These are phyloP conservation scores for Verbascum thapsus DNA, from an alignment of 257 asterid genomes.

Conservation along the genomic window DNA sequence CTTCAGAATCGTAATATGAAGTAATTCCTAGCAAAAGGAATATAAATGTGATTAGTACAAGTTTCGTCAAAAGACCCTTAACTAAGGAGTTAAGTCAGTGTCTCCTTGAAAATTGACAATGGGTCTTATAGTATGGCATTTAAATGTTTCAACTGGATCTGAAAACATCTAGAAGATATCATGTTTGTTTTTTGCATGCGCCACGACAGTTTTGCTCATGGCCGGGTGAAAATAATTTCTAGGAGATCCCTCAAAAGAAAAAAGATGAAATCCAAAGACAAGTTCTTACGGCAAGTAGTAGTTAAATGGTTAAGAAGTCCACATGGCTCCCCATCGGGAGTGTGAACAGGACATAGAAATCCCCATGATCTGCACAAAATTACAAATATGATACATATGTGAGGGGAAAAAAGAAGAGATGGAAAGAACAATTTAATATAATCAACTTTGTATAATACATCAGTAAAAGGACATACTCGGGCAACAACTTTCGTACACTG, in stretches of 20 bases:
- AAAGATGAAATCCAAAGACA: slow-evolving; percentile 5
- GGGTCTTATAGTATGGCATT: background rate
- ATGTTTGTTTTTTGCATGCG: background rate
- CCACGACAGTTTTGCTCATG: too few relatives aligned
- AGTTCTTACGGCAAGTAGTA: slow-evolving; percentile 85
- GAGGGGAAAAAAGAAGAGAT: slow-evolving; percentile 12
- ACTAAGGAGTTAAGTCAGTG: too few relatives aligned
- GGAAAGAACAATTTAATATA: slow-evolving; percentile 17
- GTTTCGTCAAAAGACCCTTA: background rate
- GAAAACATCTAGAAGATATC: background rate
- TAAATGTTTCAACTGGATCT: slow-evolving; percentile 1
- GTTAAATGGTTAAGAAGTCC: slow-evolving; percentile 96
- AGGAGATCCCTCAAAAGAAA: background rate
- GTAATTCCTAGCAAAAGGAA: slow-evolving; percentile 69
- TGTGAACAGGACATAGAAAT: slow-evolving; percentile 96
- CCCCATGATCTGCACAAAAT: slow-evolving; percentile 84
- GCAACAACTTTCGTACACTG: slow-evolving; percentile 93
- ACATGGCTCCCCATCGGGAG: slow-evolving; percentile 99
- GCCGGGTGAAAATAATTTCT: background rate
- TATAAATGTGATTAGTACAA: slow-evolving; percentile 1
- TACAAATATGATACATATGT: slow-evolving; percentile 6
- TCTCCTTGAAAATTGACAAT: background rate
- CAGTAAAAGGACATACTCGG: slow-evolving; percentile 69
- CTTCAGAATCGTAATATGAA: slow-evolving; percentile 72
- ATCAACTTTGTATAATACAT: slow-evolving; percentile 10